Base-by-base conservation (phyloP, 441 rosid species). In the Euphorbia celastroides region DNA sequence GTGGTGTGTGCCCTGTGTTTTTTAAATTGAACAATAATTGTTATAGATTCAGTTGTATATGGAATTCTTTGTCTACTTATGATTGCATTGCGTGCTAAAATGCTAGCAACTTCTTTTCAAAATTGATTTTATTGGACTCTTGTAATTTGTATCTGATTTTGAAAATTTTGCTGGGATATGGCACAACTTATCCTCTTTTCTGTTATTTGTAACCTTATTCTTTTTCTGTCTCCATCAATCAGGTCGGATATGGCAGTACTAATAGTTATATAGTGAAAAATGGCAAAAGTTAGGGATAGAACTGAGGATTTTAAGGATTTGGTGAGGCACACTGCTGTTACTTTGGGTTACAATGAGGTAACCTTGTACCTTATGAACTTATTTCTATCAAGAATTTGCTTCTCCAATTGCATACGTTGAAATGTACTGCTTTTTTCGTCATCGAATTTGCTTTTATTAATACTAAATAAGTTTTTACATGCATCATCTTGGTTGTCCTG, bases 251-350 rank as follows among this genome's bases (percentile, higher is more conserved):
- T 58, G n/a, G 30, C 54, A 57, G 57, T 62, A 42, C 41, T 52
- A 26, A n/a, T 59, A 25, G 30, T 59, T 65, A 16, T 8, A 51
- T 46, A n/a, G 17, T 69, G 52, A 72, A 41, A 12, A 30, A 93
- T 90, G 98, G 84, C 94, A 57, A 94, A 80, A 82, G 71, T 86
- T 66, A 86, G 92, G 76, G 99, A 94, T 62, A 83, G 96, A 66
- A 87, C 86, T 22, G 98, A 92, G 78, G 98, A 94, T 79, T 94
- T 89, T 70, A 94, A 90, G 74, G 99, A 94, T 70, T 88, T 83
- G 23, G 89, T 83, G 68, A 85, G 98, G 41, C 84, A 74, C 58
- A 44, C 84, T 8, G 96, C 96, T 48, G 77, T 84, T 61, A 83
- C 93, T 36, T 60, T 73, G 36, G 97, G 97, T 30, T 89, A 80